Evolutionary conservation across 352 stramenopile species (phyloP).

Genomic region (Blastocystis hominis): DNA sequence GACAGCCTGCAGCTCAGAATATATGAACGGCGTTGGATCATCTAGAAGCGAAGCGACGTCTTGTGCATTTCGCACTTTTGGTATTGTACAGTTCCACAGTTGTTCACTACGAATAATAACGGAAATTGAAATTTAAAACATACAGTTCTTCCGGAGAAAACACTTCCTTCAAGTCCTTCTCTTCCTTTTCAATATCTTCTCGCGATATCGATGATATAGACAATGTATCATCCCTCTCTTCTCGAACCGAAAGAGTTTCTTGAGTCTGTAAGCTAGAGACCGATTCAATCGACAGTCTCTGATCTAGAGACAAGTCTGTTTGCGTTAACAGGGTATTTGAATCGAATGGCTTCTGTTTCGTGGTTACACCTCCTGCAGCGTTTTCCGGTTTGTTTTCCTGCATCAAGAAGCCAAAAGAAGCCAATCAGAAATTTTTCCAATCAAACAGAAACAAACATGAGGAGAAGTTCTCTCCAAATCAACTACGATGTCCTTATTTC

Average conservation of each 20-base stretch:
- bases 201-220: not conserved
- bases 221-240: not conserved
- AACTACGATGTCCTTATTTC: not conserved
- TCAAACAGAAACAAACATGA: conserved; percentile 3
- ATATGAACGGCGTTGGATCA: not conserved
- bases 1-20: not conserved
- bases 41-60: not conserved
- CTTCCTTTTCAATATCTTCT: not conserved
- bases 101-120: not conserved
- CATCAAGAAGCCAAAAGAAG: not conserved
- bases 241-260: not conserved
- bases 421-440: not conserved
- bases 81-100: not conserved
- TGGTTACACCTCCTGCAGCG: not conserved
- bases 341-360: not conserved
- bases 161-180: not conserved
- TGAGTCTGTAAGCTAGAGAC: not conserved
- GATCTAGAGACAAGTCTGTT: not conserved
- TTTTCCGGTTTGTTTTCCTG: not conserved
- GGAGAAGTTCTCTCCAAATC: not conserved
- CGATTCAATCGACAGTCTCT: not conserved
- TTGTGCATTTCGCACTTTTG: not conserved
- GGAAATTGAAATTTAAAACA: not conserved
- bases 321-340: not conserved
- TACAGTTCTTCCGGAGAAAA: not conserved